These are phyloP conservation scores for Tylopilus rubrobrunneus DNA, from an alignment of 768 basidiomycete genomes.

Conservation along the genomic window DNA sequence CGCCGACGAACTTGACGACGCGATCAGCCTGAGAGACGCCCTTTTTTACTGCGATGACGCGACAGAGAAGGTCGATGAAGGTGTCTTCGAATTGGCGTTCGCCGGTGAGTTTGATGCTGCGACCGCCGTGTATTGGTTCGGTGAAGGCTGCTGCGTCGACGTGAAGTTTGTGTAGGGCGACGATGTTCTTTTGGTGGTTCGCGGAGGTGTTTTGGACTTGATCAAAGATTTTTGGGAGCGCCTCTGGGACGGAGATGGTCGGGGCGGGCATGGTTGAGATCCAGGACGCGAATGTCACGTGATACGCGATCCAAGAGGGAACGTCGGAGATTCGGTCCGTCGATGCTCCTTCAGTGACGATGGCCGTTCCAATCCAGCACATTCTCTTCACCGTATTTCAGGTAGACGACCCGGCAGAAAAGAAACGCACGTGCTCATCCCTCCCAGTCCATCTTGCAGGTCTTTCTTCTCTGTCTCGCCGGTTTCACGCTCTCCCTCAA, in stretches of 20 bases:
- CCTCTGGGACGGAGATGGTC: slow-evolving; percentile 1
- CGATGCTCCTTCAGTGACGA: no score
- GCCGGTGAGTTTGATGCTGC: slow-evolving; percentile 54
- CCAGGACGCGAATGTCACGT: slow-evolving; percentile 15
- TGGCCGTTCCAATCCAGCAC: slow-evolving; percentile 11
- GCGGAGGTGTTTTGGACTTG: slow-evolving; percentile 71
- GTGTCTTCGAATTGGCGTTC: slow-evolving; percentile 72
- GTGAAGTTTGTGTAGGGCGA: slow-evolving; percentile 79
- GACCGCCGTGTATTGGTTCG: slow-evolving; percentile 47
- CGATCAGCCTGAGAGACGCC: slow-evolving; percentile 73
- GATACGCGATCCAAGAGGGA: no score
- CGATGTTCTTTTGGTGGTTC: slow-evolving; percentile 88
- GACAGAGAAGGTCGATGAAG: slow-evolving; percentile 56
- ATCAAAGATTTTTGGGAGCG: slow-evolving; percentile 58
- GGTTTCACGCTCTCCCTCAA: slow-evolving; percentile 77
- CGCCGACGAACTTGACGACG: slow-evolving; percentile 76
- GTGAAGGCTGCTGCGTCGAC: slow-evolving; percentile 52
- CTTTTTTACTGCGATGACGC: slow-evolving; percentile 73
- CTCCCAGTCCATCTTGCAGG: slow-evolving; percentile 78
- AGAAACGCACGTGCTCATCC: not conserved
- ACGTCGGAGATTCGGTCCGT: no score
- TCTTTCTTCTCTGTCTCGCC: slow-evolving; percentile 79
- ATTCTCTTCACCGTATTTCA: slow-evolving; percentile 30
- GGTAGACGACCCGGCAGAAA: slow-evolving; percentile 5
- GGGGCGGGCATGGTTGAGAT: slow-evolving; percentile 16